Percentiles rank a stretch among this genome's conserved stretches.
These are phyloP conservation scores for Ogataea methylovora DNA, from an alignment of 805 yeast genomes.

Conservation along the genomic window DNA sequence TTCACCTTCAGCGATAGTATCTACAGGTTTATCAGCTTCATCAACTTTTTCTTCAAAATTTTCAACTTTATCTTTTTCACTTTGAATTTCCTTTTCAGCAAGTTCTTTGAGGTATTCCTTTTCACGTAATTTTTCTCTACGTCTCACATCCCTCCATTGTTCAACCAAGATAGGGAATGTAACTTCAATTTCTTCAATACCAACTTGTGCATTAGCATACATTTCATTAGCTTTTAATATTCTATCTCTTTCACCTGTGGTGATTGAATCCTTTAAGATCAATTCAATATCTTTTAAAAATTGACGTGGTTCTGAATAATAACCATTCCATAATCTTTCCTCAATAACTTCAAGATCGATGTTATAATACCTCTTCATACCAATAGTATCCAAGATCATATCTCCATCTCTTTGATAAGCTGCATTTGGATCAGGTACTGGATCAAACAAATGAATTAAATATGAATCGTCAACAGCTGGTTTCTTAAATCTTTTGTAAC, in stretches of 20 bases:
- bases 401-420: slow-evolving; percentile 49
- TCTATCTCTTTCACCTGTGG: slow-evolving; percentile 77
- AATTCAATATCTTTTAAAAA: slow-evolving; percentile 77
- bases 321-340: slow-evolving; percentile 96
- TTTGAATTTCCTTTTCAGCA: not conserved
- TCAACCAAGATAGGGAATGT: slow-evolving; percentile 56
- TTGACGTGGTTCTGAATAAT: slow-evolving; percentile 86
- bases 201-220: slow-evolving; percentile 94
- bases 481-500: slow-evolving; percentile 86
- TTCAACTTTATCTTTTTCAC: slow-evolving; percentile 1
- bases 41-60: not conserved
- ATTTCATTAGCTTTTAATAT: slow-evolving; percentile 80
- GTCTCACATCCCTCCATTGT: slow-evolving; percentile 69
- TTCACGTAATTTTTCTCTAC: slow-evolving; percentile 55
- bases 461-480: slow-evolving; percentile 79
- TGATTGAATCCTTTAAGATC: slow-evolving; percentile 72
- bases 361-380: slow-evolving; percentile 68
- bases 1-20: not conserved
- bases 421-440: slow-evolving; percentile 29
- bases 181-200: slow-evolving; percentile 77
- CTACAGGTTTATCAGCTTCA: slow-evolving; percentile 2
- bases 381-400: slow-evolving; percentile 72
- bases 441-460: slow-evolving; percentile 73
- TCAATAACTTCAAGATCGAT: slow-evolving; percentile 94
- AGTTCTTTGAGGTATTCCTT: slow-evolving; percentile 31